Conservation (phyloP, 805 yeast genomes). For the Priceomyces haplophilus region DNA sequence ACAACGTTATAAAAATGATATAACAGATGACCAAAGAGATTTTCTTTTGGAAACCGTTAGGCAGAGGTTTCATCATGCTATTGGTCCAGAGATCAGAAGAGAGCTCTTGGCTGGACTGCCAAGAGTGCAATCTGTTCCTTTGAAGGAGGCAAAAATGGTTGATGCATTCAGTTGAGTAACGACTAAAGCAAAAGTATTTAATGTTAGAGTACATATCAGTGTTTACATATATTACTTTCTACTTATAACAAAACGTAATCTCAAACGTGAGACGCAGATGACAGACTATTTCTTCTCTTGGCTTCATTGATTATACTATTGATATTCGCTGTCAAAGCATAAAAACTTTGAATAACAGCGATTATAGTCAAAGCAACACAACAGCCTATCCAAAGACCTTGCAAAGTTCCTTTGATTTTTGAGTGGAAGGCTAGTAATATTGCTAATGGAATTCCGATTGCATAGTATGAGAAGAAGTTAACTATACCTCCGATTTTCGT, state of each 20-base stretch:
- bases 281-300: not conserved
- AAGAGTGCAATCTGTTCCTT: conserved; percentile 41
- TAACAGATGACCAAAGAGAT: conserved; percentile 98
- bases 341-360: conserved; percentile 44
- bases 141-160: conserved; percentile 35
- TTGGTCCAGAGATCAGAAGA: conserved; percentile 92
- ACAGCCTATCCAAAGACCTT: conserved; percentile 66
- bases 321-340: conserved; percentile 34
- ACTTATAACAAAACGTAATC: not conserved
- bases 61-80: conserved; percentile 81
- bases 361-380: conserved; percentile 51
- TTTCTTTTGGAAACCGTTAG: conserved; percentile 86
- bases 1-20: conserved; percentile 93
- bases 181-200: not conserved
- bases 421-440: conserved; percentile 51
- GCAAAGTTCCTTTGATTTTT: conserved; percentile 43
- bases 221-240: no score
- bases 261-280: not conserved
- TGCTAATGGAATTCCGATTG: conserved; percentile 62
- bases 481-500: conserved; percentile 62
- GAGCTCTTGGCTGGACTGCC: conserved; percentile 85
- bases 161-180: conserved; percentile 27
- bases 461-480: conserved; percentile 55
- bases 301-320: conserved; percentile 26
- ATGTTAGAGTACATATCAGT: not conserved